Base-by-base conservation (phyloP, 2,329 filamentous ascomycete species). In the Penicillium aurantiogriseum region DNA sequence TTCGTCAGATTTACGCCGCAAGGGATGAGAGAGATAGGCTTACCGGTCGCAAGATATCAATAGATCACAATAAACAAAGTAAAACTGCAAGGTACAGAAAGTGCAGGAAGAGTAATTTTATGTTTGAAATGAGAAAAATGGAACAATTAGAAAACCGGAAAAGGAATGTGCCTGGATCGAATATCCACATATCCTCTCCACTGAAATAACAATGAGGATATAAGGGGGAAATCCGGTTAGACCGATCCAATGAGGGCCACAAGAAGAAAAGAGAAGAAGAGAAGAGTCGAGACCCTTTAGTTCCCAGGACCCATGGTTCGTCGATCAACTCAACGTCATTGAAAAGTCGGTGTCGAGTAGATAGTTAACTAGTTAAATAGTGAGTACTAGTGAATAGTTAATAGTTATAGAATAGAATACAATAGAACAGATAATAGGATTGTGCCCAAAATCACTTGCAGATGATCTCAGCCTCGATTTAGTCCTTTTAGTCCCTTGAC, bases 1-100 rank as follows among this genome's bases (percentile, higher is more conserved):
- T 53, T 56, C 35, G 54, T 56, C 54, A 31, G 35, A 47, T 42
- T 53, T 36, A n/a, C n/a, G 13, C 43, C 40, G 49, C 54, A 56
- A 56, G 54, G 54, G 54, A 52, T 38, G 11, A 5, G 27, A 11
- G 11, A 36, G 31, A 39, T 40, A 33, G 43, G 25, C 27, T 38
- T 39, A 33, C 42, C 35, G 43, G 36, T 48, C 27, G 31, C 45
- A 47, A 51, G 6, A 31, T 21, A 43, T 21, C n/a, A 25, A 51
- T 25, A 43, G 38, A 51, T 56, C 53, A 56, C 47, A 55, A 50
- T 21, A 51, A 35, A 46, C 19, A 35, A 35, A 21, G 21, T 21
- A 21, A 21, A 13, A 23, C 27, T 56, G 54, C 54, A 56, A 56
- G 54, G 54, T 40, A 56, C 54, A 13, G 40, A 33, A 23, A 25